Base-by-base conservation (phyloP, 139 green algal species). In the Zygnema cylindricum region DNA sequence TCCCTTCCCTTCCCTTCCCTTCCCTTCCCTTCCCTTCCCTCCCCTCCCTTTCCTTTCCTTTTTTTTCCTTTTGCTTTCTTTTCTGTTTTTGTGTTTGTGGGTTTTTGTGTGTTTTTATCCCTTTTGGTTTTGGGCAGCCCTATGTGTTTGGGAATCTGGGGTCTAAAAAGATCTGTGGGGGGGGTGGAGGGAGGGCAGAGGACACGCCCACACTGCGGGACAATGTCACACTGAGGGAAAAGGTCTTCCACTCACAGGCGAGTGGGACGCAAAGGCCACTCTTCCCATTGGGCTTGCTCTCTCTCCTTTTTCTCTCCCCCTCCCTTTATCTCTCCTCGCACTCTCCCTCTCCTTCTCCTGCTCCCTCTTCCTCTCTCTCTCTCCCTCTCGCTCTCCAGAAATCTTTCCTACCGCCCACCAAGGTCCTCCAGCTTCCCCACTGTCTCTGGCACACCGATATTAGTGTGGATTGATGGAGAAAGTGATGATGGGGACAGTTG, bases 191-290 rank as follows among this genome's bases (percentile, higher is more conserved):
- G 71, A 11, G 11, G 3, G 85, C 78, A 22, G 32, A 41, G 32
- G 23, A 43, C 32, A 81, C 69, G 22, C 88, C 91, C 0, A 57
- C 41, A 1, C 77, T 98, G n/a, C 89, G 94, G 1, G 95, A 97
- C 83, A 21, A 91, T 49, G 23, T 43, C 1, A 21, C 69, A 1
- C 91, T 94, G 1, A n/a, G 69, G 11, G n/a, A 84, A 41, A n/a
- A 55, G 33, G 91, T 86, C 1, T 69, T 98, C 55, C 16, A 96
- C 0, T 89, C 86, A 7, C 21, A 86, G 87, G 94, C 94, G 23
- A 63, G 49, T 25, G 49, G n/a, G n/a, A n/a, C n/a, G n/a, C n/a
- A n/a, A n/a, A n/a, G n/a, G n/a, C n/a, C n/a, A n/a, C n/a, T n/a
- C n/a, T n/a, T n/a, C n/a, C n/a, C n/a, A n/a, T n/a, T n/a, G n/a